These are phyloP conservation scores for Tuber brumale DNA, from an alignment of 495 filamentous ascomycete species.

Conservation along the genomic window DNA sequence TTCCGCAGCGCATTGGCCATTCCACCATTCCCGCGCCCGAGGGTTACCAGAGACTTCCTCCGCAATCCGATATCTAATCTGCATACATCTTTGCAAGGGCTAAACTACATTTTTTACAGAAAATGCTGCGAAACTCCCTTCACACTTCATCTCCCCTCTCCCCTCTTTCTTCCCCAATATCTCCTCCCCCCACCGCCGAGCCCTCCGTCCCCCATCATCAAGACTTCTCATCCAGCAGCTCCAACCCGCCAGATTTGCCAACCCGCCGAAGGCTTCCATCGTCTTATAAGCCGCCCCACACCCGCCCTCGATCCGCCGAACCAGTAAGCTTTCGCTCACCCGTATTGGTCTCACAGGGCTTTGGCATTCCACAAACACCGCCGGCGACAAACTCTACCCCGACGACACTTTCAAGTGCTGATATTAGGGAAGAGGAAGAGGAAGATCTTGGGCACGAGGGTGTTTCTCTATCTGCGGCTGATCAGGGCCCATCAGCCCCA, in stretches of 20 bases:
- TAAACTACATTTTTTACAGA: not conserved
- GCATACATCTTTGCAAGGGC: not conserved
- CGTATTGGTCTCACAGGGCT: not conserved
- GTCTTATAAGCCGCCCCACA: conserved; percentile 30
- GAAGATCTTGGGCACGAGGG: conserved; percentile 30
- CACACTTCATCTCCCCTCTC: conserved; percentile 4
- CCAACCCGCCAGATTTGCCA: conserved; percentile 30
- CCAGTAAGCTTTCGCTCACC: conserved; percentile 8
- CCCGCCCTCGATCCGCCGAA: conserved; percentile 29
- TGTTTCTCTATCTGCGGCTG: conserved; percentile 25
- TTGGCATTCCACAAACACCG: conserved; percentile 26
- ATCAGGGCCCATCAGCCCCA: conserved; percentile 24
- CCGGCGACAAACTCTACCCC: conserved; percentile 37
- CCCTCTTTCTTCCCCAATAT: conserved; percentile 2
- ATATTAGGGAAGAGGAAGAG: conserved; percentile 32
- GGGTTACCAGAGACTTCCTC: not conserved
- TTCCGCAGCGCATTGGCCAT: conserved; percentile 26
- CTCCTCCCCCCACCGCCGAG: conserved; percentile 3
- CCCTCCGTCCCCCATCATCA: not conserved
- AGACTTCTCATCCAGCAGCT: conserved; percentile 35
- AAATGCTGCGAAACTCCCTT: conserved; percentile 1
- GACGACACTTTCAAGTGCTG: conserved; percentile 35
- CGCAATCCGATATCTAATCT: not conserved
- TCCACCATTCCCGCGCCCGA: not conserved
- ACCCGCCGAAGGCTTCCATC: conserved; percentile 28